phyloP scores from a whole-genome alignment of 345 rosid species.

The Isatis tinctoria region DNA sequence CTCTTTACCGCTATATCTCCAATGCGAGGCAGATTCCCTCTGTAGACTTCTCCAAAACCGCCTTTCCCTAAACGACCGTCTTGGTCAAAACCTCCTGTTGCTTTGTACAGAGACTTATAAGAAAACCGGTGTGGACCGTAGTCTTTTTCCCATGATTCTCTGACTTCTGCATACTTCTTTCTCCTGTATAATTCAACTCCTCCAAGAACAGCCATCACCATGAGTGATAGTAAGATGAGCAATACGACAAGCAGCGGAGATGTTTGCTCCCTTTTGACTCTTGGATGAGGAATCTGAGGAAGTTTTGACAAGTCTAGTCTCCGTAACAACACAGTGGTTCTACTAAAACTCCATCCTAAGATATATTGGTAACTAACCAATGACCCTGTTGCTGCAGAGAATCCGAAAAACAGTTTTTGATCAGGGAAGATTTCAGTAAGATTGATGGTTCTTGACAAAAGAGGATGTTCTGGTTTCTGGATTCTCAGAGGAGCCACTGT shows the following conservation, averaged over 20 bases:
- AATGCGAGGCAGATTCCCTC: conserved; percentile 37
- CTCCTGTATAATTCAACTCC: conserved; percentile 24
- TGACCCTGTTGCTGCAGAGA: conserved; percentile 53
- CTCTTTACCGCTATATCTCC: conserved; percentile 51
- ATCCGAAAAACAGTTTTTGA: conserved; percentile 38
- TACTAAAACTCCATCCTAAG: conserved; percentile 64
- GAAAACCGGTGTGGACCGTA: conserved; percentile 53
- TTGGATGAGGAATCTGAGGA: conserved; percentile 42
- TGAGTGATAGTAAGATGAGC: conserved; percentile 1
- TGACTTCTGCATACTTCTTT: conserved; percentile 48
- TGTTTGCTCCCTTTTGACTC: not conserved
- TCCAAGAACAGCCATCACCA: conserved; percentile 4
- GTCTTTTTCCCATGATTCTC: conserved; percentile 58
- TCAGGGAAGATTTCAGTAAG: conserved; percentile 39
- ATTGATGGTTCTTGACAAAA: conserved; percentile 41
- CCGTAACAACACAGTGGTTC: conserved; percentile 32
- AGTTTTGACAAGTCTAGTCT: conserved; percentile 39
- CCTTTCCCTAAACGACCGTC: conserved; percentile 47
- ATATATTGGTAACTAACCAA: conserved; percentile 40
- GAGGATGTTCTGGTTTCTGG: conserved; percentile 41
- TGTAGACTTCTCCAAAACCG: conserved; percentile 57
- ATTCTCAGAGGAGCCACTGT: conserved; percentile 38
- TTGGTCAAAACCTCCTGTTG: conserved; percentile 55
- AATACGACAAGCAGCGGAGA: conserved; percentile 24
- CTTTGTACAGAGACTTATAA: conserved; percentile 46